A percentile compares a stretch with the other conserved stretches of the same genome.
phyloP scores from a whole-genome alignment of 2,329 filamentous ascomycete species.

The Cladosporium sp. region DNA sequence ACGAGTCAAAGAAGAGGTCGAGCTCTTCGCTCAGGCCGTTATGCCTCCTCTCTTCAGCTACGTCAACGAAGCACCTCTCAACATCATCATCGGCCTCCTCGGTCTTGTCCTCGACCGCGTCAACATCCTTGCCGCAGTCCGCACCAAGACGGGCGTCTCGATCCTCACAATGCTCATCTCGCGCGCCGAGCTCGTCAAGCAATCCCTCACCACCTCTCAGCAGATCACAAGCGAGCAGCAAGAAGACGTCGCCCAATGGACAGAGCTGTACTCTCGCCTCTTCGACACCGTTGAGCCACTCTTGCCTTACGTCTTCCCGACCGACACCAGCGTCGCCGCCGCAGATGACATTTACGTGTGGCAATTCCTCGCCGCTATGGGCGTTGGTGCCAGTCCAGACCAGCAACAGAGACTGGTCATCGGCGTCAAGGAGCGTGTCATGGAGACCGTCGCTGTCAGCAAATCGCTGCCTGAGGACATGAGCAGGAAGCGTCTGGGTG shows the following conservation, averaged over 20 bases:
- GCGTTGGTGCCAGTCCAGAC: conserved; percentile 86
- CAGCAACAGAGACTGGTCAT: conserved; percentile 93
- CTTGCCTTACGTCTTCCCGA: conserved; percentile 82
- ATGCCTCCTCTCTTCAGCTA: conserved; percentile 88
- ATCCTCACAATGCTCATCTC: conserved; percentile 93
- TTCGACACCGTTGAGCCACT: conserved; percentile 85
- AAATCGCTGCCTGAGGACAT: conserved; percentile 87
- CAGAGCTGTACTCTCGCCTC: conserved; percentile 74
- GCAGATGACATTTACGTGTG: conserved; percentile 90
- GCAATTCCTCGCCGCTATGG: conserved; percentile 94
- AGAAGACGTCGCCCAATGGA: conserved; percentile 77
- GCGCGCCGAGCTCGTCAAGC: conserved; percentile 88
- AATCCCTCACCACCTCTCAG: conserved; percentile 64
- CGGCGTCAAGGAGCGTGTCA: conserved; percentile 95
- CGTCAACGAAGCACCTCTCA: conserved; percentile 83
- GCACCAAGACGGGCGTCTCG: conserved; percentile 81
- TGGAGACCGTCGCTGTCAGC: conserved; percentile 85
- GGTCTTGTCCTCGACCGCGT: conserved; percentile 77
- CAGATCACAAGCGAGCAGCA: conserved; percentile 44
- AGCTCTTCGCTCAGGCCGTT: conserved; percentile 81
- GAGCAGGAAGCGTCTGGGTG: conserved; percentile 75
- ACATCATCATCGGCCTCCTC: conserved; percentile 85
- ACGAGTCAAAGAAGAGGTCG: conserved; percentile 82
- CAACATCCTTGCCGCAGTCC: conserved; percentile 78
- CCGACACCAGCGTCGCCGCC: conserved; percentile 67